Conservation (phyloP, 306 rosid species). For the Casuarina equisetifolia region DNA sequence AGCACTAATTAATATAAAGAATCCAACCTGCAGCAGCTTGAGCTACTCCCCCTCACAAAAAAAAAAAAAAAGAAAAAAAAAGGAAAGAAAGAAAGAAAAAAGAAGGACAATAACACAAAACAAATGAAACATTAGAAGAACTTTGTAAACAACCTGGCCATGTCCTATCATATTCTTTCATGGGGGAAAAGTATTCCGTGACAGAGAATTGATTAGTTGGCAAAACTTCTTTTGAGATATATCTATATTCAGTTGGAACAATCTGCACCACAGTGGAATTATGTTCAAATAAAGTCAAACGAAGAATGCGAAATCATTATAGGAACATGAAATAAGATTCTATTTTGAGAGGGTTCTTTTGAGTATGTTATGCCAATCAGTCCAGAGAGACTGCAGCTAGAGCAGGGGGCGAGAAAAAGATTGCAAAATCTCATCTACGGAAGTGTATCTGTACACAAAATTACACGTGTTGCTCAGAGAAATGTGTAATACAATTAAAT, state of each 20-base stretch:
- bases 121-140: conserved; percentile 9
- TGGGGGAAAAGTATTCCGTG: conserved; percentile 90
- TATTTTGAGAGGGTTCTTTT: background rate
- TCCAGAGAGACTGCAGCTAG: background rate
- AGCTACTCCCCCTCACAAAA: background rate
- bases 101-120: background rate
- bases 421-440: background rate
- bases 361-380: background rate
- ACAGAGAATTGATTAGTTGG: conserved; percentile 98
- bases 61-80: background rate
- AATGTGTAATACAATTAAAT: background rate
- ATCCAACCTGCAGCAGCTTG: background rate
- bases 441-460: background rate
- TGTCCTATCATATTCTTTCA: conserved; percentile 64
- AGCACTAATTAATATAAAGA: conserved; percentile 24
- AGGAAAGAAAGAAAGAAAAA: background rate
- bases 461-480: background rate
- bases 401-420: background rate
- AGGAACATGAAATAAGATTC: background rate
- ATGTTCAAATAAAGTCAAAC: background rate
- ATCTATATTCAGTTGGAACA: conserved; percentile 92
- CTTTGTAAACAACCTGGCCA: conserved; percentile 83
- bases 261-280: conserved; percentile 54
- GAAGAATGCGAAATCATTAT: background rate
- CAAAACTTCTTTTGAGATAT: conserved; percentile 80